Conservation (phyloP, 345 rosid genomes). For the Fremontodendron californicum region DNA sequence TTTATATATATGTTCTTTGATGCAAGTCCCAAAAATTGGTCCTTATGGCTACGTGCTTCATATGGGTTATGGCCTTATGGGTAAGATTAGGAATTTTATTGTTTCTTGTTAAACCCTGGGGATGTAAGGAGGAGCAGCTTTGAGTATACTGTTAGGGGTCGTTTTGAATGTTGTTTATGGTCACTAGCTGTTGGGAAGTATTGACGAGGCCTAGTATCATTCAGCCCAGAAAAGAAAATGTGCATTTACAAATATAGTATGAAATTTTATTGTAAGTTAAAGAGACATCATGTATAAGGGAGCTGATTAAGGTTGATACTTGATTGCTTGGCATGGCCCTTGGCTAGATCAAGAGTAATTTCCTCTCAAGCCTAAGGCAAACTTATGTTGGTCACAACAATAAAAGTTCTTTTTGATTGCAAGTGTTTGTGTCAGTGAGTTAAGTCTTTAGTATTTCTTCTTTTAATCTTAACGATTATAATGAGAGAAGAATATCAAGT, state of each 20-base stretch:
- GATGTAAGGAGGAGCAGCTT: not conserved
- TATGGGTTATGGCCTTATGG: not conserved
- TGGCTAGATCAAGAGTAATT: not conserved
- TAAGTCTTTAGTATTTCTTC: not conserved
- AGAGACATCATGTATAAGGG: not conserved
- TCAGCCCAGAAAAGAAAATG: not conserved
- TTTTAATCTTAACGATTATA: not conserved
- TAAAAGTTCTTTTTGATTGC: not conserved
- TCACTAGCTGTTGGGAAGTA: too few species aligned
- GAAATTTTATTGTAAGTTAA: not conserved
- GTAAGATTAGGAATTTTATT: not conserved
- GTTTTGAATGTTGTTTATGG: too few species aligned
- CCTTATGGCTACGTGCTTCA: not conserved
- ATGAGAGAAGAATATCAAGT: not conserved
- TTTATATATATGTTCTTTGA: not conserved
- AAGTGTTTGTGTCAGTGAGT: not conserved
- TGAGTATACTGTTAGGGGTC: too few species aligned
- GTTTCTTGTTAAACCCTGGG: not conserved
- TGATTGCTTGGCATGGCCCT: not conserved
- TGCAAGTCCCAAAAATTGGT: not conserved
- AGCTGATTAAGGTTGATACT: not conserved
- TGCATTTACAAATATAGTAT: not conserved
- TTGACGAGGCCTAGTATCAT: too few species aligned
- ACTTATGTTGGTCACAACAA: not conserved
- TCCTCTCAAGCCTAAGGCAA: not conserved